These are phyloP conservation scores for Glarea lozoyensis DNA, from an alignment of 495 filamentous ascomycete species.

Conservation along the genomic window DNA sequence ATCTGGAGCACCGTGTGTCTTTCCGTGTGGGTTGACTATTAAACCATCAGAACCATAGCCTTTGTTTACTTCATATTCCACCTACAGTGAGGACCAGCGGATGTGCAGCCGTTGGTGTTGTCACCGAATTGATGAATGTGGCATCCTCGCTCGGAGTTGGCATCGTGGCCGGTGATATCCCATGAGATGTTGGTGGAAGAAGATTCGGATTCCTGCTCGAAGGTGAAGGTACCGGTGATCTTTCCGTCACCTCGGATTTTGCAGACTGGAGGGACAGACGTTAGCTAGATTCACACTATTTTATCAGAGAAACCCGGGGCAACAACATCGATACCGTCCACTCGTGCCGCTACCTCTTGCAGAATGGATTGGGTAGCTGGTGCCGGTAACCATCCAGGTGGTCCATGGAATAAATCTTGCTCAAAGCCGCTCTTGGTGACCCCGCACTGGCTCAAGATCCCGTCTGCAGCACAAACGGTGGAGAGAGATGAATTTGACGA, in stretches of 20 bases:
- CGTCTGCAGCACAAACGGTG: not conserved
- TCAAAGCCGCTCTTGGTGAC: constrained; percentile 29
- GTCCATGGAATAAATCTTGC: constrained; percentile 23
- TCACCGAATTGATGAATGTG: constrained; percentile 98
- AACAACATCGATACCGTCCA: too few relatives aligned
- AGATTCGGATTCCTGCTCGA: constrained; percentile 80
- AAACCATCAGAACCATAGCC: constrained; percentile 4
- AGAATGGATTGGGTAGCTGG: constrained; percentile 18
- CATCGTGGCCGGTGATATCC: constrained; percentile 85
- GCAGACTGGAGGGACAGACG: constrained; percentile 52
- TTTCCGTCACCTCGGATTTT: constrained; percentile 95
- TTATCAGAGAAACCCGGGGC: too few relatives aligned
- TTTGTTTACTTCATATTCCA: constrained; percentile 5
- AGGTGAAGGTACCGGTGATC: constrained; percentile 84
- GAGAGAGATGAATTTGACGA: not conserved
- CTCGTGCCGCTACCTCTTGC: too few relatives aligned
- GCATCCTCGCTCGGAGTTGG: constrained; percentile 93
- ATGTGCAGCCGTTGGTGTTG: constrained; percentile 99
- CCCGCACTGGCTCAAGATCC: constrained; percentile 15
- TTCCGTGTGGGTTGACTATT: constrained; percentile 86
- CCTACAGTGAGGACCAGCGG: constrained; percentile 92
- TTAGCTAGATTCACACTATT: not conserved
- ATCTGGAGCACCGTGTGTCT: constrained; percentile 80
- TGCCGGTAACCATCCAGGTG: constrained; percentile 15
- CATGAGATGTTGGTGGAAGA: constrained; percentile 77